These are phyloP conservation scores for Hymenoscyphus albidus DNA, from an alignment of 2,329 filamentous ascomycete genomes.

Conservation along the genomic window DNA sequence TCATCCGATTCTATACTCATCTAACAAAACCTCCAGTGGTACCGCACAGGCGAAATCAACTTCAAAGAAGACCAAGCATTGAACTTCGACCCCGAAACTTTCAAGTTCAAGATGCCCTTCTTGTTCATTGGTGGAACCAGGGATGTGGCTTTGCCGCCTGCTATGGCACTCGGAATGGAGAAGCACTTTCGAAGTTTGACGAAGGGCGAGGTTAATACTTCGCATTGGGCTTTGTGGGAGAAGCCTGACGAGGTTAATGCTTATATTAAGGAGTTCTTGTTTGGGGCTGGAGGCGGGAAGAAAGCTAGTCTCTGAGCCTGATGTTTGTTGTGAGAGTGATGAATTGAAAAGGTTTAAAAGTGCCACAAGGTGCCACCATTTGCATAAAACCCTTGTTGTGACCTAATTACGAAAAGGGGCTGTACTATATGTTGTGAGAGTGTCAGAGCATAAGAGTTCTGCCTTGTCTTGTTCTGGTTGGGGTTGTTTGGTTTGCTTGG, in stretches of 20 bases:
- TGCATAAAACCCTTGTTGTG: too few species aligned
- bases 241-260: conserved; percentile 66
- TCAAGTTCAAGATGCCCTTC: conserved; percentile 56
- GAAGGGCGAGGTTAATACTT: conserved; percentile 60
- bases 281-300: conserved; percentile 9
- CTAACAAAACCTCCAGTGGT: conserved; percentile 53
- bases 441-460: too few species aligned
- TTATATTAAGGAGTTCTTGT: conserved; percentile 42
- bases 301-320: conserved; percentile 14
- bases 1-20: too few species aligned
- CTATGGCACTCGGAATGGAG: conserved; percentile 70
- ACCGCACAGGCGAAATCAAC: conserved; percentile 70
- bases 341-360: neutral
- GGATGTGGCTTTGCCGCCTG: conserved; percentile 69
- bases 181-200: conserved; percentile 58
- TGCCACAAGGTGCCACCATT: too few species aligned
- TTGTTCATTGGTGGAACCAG: conserved; percentile 70
- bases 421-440: too few species aligned
- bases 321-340: neutral
- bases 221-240: conserved; percentile 83
- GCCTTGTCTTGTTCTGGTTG: too few species aligned
- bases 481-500: too few species aligned
- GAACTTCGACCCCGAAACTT: conserved; percentile 54
- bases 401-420: too few species aligned
- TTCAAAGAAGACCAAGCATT: conserved; percentile 68